A percentile compares a stretch with the other conserved stretches of the same genome.
Conservation (phyloP, 1,139 yeast species). For the Kodamaea suecica region DNA sequence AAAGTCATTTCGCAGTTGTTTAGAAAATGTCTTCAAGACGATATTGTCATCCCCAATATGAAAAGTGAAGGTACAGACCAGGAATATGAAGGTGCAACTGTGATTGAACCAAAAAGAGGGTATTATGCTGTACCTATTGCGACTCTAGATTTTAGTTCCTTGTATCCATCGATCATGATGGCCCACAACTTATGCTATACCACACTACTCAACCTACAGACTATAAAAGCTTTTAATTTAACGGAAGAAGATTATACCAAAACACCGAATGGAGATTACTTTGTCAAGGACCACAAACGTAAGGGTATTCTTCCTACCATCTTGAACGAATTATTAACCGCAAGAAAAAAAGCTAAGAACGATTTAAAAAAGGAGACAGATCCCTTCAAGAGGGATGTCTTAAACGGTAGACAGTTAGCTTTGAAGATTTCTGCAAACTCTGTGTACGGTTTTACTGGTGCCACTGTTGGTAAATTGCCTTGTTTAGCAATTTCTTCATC, state of each 20-base stretch:
- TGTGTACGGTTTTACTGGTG: constrained; percentile 98
- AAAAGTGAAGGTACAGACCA: constrained; percentile 78
- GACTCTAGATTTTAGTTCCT: constrained; percentile 93
- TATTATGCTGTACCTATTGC: constrained; percentile 97
- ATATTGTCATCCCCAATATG: constrained; percentile 87
- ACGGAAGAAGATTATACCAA: constrained; percentile 74
- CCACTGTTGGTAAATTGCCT: constrained; percentile 94
- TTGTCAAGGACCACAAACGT: constrained; percentile 68
- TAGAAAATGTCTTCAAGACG: constrained; percentile 83
- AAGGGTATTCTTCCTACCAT: constrained; percentile 91
- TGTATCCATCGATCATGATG: constrained; percentile 99
- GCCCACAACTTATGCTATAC: constrained; percentile 98
- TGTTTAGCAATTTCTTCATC: constrained; percentile 96
- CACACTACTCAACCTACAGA: constrained; percentile 67
- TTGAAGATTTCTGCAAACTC: constrained; percentile 96
- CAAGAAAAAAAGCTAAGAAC: constrained; percentile 88
- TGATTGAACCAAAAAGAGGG: constrained; percentile 93
- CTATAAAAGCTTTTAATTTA: constrained; percentile 64
- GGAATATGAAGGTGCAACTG: constrained; percentile 99
- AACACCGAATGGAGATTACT: constrained; percentile 91
- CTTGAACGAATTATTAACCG: constrained; percentile 79
- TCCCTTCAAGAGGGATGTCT: constrained; percentile 88
- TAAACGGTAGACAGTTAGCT: constrained; percentile 97
- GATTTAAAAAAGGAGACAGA: constrained; percentile 92
- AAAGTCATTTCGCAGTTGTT: constrained; percentile 94